Evolutionary conservation across 1,284 basidiomycete species (phyloP), one percentile per base, ranked within the genome.

Genomic region (Wolfiporia cocos): DNA sequence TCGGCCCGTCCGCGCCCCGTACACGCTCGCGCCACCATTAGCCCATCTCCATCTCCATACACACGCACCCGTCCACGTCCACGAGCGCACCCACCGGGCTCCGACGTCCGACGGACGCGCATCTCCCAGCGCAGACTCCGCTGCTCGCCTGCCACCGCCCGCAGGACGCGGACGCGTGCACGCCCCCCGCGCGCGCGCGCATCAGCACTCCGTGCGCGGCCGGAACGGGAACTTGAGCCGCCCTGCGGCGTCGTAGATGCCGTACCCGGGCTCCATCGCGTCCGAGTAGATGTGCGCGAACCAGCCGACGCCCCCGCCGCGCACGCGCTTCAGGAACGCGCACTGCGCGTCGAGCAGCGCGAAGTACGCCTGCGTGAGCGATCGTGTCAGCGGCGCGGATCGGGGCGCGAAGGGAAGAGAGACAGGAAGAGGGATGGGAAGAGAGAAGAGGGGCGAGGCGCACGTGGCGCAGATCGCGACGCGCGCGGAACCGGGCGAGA

Each of bases 271-370:
- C 51, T 82, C 80, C 57, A 76, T 70, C 44, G 61, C 49, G 53
- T 86, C 82, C 2, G 76, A 76, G 54, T 84, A 87, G 37, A 86
- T 79, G 54, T 87, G 85, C 35, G 79, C 79, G 55, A 89, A 89
- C 86, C 86, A 88, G 10, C 85, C 86, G 18, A 87, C 64, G 21
- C 82, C 81, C 14, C 82, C 81, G 4, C 71, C 70, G 9, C 68
- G 61, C 20, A 74, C 71, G 0, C 52, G 54, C 61, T 86, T 86
- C 53, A 86, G 68, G 52, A 76, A 69, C 9, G 63, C 52, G 52
- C 85, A 87, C 44, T 80, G 70, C 3, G 63, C 56, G 50, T 87
- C 81, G n/a, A 87, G 71, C 10, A 87, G 59, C n/a, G 62, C 59
- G 49, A 67, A 84, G 54, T 85, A 87, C 34, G 69, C 74, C 70